A percentile compares a stretch with the other conserved stretches of the same genome.
These are phyloP conservation scores for Pseudozyma sp. DNA, from an alignment of 1,284 basidiomycete genomes.

Conservation along the genomic window DNA sequence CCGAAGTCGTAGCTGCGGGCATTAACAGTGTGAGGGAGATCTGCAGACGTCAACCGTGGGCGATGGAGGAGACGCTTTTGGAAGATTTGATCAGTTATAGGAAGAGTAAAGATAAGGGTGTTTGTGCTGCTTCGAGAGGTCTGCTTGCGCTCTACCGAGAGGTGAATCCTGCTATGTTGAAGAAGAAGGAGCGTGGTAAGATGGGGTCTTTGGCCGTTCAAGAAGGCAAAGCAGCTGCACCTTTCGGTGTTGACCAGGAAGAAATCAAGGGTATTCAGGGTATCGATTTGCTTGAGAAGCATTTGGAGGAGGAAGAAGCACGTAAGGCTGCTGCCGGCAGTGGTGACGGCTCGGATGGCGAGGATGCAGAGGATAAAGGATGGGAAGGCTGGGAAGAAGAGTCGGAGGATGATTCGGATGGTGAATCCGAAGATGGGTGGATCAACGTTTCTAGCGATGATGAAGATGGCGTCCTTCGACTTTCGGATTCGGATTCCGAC, in stretches of 20 bases:
- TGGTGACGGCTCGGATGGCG: slow-evolving; percentile 70
- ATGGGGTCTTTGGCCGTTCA: slow-evolving; percentile 58
- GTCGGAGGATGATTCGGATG: slow-evolving; percentile 77
- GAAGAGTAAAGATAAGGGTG: slow-evolving; percentile 94
- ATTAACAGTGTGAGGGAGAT: slow-evolving; percentile 95
- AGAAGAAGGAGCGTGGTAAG: slow-evolving; percentile 79
- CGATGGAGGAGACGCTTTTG: slow-evolving; percentile 90
- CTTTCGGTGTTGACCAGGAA: slow-evolving; percentile 83
- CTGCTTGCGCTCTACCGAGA: slow-evolving; percentile 93
- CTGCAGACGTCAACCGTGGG: slow-evolving; percentile 92
- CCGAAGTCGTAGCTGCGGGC: slow-evolving; percentile 94
- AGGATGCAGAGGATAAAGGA: slow-evolving; percentile 75
- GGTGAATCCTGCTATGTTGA: slow-evolving; percentile 93
- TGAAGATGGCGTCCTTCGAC: slow-evolving; percentile 72
- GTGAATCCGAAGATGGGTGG: slow-evolving; percentile 77
- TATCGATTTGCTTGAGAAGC: slow-evolving; percentile 66
- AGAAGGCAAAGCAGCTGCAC: slow-evolving; percentile 69
- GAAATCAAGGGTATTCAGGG: slow-evolving; percentile 85
- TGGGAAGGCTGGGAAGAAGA: slow-evolving; percentile 95
- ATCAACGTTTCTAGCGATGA: slow-evolving; percentile 83
- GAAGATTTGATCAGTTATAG: slow-evolving; percentile 93
- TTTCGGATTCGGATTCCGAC: slow-evolving; percentile 81
- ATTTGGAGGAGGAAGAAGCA: slow-evolving; percentile 53
- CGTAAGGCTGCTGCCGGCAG: slow-evolving; percentile 36
- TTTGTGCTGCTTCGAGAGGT: slow-evolving; percentile 87